These are phyloP conservation scores for Durio zibethinus DNA, from an alignment of 345 rosid species.

Conservation along the genomic window DNA sequence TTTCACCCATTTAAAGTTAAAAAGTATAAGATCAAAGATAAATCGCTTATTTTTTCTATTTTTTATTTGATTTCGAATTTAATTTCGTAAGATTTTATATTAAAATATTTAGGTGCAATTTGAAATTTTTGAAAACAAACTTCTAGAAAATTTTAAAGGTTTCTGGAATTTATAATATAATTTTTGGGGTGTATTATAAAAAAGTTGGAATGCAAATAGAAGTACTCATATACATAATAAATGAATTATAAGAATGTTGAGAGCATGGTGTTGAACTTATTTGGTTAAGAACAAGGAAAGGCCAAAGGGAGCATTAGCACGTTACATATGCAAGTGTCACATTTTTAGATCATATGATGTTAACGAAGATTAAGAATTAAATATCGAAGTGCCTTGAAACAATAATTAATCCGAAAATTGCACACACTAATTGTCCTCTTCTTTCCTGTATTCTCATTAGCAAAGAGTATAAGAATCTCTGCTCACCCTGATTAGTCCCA, in stretches of 20 bases:
- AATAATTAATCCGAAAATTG: background rate
- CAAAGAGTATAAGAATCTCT: background rate
- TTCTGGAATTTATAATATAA: too few species aligned
- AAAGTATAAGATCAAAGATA: too few species aligned
- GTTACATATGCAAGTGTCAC: slow-evolving; percentile 5
- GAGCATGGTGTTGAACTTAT: background rate
- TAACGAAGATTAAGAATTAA: background rate
- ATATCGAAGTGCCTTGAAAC: background rate
- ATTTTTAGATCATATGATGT: background rate
- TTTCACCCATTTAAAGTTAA: too few species aligned
- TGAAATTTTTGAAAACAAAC: too few species aligned
- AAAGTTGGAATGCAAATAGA: too few species aligned
- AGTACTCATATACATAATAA: too few species aligned
- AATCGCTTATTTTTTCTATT: too few species aligned
- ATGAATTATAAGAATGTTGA: background rate
- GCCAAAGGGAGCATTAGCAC: background rate
- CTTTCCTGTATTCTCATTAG: background rate
- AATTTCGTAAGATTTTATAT: too few species aligned
- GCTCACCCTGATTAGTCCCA: background rate
- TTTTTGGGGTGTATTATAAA: too few species aligned
- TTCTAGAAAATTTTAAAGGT: too few species aligned
- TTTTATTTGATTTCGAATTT: too few species aligned
- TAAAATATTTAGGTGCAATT: too few species aligned
- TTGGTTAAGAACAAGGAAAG: background rate
- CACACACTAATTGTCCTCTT: background rate